These are phyloP conservation scores for Pythium dissimile DNA, from an alignment of 352 stramenopile genomes.

Conservation along the genomic window DNA sequence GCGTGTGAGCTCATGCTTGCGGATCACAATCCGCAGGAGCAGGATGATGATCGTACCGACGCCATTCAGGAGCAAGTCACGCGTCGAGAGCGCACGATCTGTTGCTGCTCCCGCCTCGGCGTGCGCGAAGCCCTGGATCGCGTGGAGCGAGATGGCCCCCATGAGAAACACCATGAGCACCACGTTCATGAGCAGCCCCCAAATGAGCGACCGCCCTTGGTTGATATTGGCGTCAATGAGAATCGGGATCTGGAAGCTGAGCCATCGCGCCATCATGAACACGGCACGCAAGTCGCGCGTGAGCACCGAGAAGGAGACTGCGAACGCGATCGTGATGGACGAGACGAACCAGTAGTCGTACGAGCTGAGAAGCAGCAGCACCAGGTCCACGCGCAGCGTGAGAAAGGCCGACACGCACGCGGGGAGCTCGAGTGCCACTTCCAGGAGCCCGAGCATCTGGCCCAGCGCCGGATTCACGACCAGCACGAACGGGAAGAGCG, in stretches of 20 bases:
- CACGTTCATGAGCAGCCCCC: not conserved
- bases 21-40: conserved; percentile 7
- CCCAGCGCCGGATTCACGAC: too few species aligned
- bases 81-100: not conserved
- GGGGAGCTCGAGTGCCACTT: not conserved
- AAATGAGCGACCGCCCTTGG: conserved; percentile 1
- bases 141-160: not conserved
- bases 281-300: conserved; percentile 5
- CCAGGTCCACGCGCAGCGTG: conserved; percentile 18
- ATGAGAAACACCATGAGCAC: not conserved
- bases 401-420: not conserved
- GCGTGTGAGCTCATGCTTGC: not conserved
- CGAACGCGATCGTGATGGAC: conserved; percentile 10
- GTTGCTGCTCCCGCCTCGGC: not conserved
- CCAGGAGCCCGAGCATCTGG: conserved; percentile 1
- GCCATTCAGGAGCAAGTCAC: conserved; percentile 5
- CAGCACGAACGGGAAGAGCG: not conserved
- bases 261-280: not conserved
- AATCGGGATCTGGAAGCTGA: conserved; percentile 22
- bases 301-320: conserved; percentile 5
- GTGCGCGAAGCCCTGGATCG: not conserved
- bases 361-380: conserved; percentile 4
- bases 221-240: conserved; percentile 21
- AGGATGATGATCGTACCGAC: conserved; percentile 17
- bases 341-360: conserved; percentile 34